Evolutionary conservation across 2,329 filamentous ascomycete species (phyloP), one percentile per base, ranked within the genome.

Genomic region (Apiospora aurea): DNA sequence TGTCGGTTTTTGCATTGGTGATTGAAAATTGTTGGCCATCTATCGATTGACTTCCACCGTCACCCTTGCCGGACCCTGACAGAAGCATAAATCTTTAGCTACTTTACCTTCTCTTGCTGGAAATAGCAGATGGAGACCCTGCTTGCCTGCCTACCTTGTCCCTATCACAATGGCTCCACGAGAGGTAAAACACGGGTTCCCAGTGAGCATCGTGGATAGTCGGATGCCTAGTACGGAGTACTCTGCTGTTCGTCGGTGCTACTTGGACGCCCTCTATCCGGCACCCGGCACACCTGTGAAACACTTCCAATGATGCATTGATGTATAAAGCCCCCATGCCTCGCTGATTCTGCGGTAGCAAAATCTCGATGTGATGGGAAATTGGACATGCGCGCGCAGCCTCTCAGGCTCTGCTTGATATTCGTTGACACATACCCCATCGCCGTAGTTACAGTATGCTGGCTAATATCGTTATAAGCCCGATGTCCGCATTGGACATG

Each of bases 401-500:
- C 7, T 49, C 18, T 49, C 46, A n/a, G 44, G 4, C 44, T 46
- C 44, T 46, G 18, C 44, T 21, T 21, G 44, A 46, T 18, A 7
- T 18, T 7, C 44, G 16, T 46, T 46, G 44, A 21, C 16, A 46
- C 44, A 46, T 46, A 21, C 44, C 16, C 51, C 51, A 29, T 53
- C 13, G 51, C 51, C 6, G 51, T 26, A 16, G 24, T 29, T 51
- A 51, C 49, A 26, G 24, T 29, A 29, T 26, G 24, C 8, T 34
- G 18, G 16, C 29, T 34, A 16, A 38, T 10, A 29, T 61, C 29
- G 29, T 10, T 41, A n/a, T 41, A n/a, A 41, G 26, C n/a, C 46
- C 57, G 34, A 64, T 41, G 57, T 14, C 57, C 57, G 57, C 53
- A 64, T 64, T 64, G 57, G 57, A 64, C 21, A 41, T 64, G 6